These are phyloP conservation scores for Hypoxylon sp. DNA, from an alignment of 2,329 filamentous ascomycete genomes.

Conservation along the genomic window DNA sequence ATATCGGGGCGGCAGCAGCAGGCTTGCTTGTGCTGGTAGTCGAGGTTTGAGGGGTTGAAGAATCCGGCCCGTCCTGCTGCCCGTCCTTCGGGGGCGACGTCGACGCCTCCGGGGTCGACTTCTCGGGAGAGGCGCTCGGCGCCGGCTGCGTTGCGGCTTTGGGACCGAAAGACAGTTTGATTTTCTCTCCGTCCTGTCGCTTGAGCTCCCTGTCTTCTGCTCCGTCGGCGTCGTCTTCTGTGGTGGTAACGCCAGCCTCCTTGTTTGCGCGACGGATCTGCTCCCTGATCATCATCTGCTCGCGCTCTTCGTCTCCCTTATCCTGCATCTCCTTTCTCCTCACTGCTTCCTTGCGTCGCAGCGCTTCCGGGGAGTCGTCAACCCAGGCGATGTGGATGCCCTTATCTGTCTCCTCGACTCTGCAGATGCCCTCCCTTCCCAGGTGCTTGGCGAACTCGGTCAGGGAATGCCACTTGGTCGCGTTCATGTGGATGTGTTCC, in stretches of 20 bases:
- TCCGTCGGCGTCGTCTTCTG: slow-evolving; percentile 53
- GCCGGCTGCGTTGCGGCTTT: slow-evolving; percentile 46
- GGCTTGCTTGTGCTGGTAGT: slow-evolving; percentile 44
- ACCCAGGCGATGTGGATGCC: slow-evolving; percentile 89
- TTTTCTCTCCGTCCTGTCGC: slow-evolving; percentile 76
- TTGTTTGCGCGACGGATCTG: slow-evolving; percentile 81
- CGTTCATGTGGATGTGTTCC: slow-evolving; percentile 91
- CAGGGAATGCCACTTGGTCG: slow-evolving; percentile 85
- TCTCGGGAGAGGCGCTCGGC: slow-evolving; percentile 26
- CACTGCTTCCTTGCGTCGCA: slow-evolving; percentile 81
- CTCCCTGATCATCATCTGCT: slow-evolving; percentile 81
- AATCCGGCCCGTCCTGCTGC: slow-evolving; percentile 29
- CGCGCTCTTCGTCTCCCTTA: slow-evolving; percentile 87
- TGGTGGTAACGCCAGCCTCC: slow-evolving; percentile 53
- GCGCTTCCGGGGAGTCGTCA: slow-evolving; percentile 86
- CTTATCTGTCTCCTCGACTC: slow-evolving; percentile 88
- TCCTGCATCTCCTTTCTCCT: slow-evolving; percentile 85
- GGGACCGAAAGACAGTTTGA: slow-evolving; percentile 72
- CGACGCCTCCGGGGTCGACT: slow-evolving; percentile 33
- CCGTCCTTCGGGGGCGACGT: slow-evolving; percentile 21
- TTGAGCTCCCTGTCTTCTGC: slow-evolving; percentile 58
- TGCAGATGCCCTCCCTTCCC: slow-evolving; percentile 84
- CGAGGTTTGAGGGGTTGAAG: slow-evolving; percentile 7
- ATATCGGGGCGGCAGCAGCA: slow-evolving; percentile 53
- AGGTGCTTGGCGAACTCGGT: slow-evolving; percentile 91